phyloP scores from a whole-genome alignment of 179 eudicot species.

The Beta lomatogona region DNA sequence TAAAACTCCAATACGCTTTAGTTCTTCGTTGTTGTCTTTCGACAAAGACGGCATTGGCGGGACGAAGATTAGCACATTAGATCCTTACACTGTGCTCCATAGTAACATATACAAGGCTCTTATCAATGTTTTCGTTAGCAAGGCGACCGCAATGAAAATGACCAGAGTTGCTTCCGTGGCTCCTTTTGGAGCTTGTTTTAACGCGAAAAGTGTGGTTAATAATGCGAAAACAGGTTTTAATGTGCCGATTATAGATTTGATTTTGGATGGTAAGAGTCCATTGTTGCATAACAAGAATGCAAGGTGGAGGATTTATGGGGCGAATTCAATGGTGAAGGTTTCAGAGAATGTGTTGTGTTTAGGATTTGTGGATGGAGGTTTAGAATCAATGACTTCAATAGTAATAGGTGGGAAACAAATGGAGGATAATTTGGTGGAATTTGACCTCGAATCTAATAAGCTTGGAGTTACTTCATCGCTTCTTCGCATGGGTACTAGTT shows the following conservation, averaged over 20 bases:
- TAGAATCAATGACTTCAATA: constrained; percentile 28
- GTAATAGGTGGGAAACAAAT: constrained; percentile 53
- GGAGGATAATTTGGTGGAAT: constrained; percentile 56
- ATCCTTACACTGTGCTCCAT: constrained; percentile 54
- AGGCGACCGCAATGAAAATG: constrained; percentile 23
- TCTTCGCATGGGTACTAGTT: constrained; percentile 36
- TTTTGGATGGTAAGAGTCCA: constrained; percentile 33
- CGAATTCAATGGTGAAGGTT: constrained; percentile 47
- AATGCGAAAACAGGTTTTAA: constrained; percentile 23
- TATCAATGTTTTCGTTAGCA: constrained; percentile 12
- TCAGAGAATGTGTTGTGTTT: constrained; percentile 40
- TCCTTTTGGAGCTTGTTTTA: constrained; percentile 49
- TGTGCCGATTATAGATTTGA: constrained; percentile 41
- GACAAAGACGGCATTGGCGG: constrained; percentile 41
- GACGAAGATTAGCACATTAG: constrained; percentile 52
- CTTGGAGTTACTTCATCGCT: constrained; percentile 48
- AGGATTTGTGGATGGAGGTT: constrained; percentile 54
- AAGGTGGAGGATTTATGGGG: constrained; percentile 55
- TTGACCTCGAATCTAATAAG: constrained; percentile 41
- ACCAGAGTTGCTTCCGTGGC: constrained; percentile 33
- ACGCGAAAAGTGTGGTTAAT: constrained; percentile 20
- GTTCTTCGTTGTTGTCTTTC: constrained; percentile 30
- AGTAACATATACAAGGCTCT: constrained; percentile 31
- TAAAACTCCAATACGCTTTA: constrained; percentile 31
- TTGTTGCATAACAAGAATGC: constrained; percentile 27